Evolutionary conservation across 352 stramenopile species (phyloP), one percentile per base, ranked within the genome.

Genomic region (Globisporangium paroecandrum): DNA sequence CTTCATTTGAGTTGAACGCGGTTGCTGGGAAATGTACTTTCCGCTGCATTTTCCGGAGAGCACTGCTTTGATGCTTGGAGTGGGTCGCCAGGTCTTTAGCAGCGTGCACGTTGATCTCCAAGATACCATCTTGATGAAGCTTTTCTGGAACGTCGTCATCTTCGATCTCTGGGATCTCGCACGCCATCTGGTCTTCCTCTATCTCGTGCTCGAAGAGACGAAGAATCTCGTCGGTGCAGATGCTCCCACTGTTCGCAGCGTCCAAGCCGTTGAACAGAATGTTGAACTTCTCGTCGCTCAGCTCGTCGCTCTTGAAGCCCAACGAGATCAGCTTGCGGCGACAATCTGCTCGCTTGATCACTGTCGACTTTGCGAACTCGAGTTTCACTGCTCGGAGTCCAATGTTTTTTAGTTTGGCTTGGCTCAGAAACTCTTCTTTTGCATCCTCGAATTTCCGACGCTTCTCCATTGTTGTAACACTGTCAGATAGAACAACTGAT

Each of bases 131-230:
- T 56, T 90, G 81, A 49, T 94, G 77, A 9, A 92, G 69, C 54
- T 81, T 90, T 61, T 89, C 77, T 0, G 78, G 69, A 0, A 83
- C 66, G n/a, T 91, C 81, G 36, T 92, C 84, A 51, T 92, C 82
- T 79, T 93, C 85, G n/a, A 93, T 75, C 29, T 94, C 87, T 0
- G 84, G 83, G 4, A 92, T 66, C 32, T 91, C 78, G 53, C 79
- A 87, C 0, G 78, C 74, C 74, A 93, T 84, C 73, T 90, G 83
- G 32, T 93, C 83, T 62, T 92, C 85, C 2, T 91, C 70, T 34
- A 90, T 90, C 68, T 95, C 82, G 1, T 71, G 66, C 36, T 89
- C 79, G 62, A 94, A 93, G 2, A 91, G 34, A 15, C 79, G 77
- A 8, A 93, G 10, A n/a, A 94, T 78, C 18, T 74, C 72, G 0